Conservation (phyloP, 2,329 filamentous ascomycete genomes). For the Cytospora mali region DNA sequence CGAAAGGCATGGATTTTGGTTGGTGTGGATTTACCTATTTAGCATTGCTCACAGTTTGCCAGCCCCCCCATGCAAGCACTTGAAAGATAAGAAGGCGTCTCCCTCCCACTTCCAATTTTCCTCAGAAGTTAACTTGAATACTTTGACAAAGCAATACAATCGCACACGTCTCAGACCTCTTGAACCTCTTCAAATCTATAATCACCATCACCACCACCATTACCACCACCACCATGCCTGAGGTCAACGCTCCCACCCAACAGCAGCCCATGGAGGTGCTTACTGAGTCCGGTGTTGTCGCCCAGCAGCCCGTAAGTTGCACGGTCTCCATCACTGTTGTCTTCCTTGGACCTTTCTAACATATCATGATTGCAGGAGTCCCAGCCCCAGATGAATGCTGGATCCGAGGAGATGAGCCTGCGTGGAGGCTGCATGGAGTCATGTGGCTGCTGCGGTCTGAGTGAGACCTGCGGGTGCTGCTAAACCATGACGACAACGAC, state of each 20-base stretch:
- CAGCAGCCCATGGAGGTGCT: slow-evolving; percentile 38
- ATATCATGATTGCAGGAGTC: background rate
- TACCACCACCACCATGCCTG: slow-evolving; percentile 34
- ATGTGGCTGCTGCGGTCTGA: background rate
- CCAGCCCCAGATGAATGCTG: slow-evolving; percentile 18
- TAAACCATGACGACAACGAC: background rate
- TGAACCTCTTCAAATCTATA: slow-evolving; percentile 1
- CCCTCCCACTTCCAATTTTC: background rate
- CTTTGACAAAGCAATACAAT: slow-evolving; percentile 1
- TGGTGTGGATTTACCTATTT: no score
- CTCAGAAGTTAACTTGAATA: slow-evolving; percentile 11
- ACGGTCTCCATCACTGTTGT: background rate
- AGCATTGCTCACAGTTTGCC: background rate
- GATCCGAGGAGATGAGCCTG: background rate
- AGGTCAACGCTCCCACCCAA: slow-evolving; percentile 33
- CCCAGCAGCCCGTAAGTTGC: slow-evolving; percentile 37
- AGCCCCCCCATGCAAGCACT: background rate
- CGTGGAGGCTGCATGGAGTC: background rate
- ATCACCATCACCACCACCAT: background rate
- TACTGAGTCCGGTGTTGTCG: slow-evolving; percentile 31
- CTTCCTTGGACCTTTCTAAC: background rate
- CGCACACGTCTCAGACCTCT: background rate
- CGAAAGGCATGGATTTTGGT: no score
- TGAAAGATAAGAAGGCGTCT: background rate
- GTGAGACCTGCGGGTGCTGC: background rate